Percentiles rank a stretch among this genome's conserved stretches.
These are phyloP conservation scores for Lavandula angustifolia DNA, from an alignment of 257 asterid genomes.

Conservation along the genomic window DNA sequence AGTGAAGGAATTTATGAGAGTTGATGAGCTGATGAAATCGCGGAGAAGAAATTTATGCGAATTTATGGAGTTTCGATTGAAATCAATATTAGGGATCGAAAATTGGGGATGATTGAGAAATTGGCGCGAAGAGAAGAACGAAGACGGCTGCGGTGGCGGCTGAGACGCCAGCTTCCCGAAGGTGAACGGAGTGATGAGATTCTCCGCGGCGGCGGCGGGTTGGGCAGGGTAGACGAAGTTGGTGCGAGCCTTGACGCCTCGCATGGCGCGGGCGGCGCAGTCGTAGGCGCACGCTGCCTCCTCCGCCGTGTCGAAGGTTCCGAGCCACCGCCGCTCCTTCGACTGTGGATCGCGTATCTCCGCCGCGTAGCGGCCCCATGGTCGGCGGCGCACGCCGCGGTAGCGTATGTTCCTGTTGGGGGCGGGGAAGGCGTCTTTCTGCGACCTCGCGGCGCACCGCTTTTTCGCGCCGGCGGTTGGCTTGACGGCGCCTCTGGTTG, in stretches of 20 bases:
- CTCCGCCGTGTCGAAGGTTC: constrained; percentile 92
- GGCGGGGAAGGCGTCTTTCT: constrained; percentile 40
- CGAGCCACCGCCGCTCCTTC: constrained; percentile 90
- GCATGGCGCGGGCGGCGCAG: constrained; percentile 94
- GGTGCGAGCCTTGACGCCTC: constrained; percentile 81
- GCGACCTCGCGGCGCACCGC: constrained; percentile 49
- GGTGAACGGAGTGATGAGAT: constrained; percentile 40
- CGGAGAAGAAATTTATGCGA: constrained; percentile 51
- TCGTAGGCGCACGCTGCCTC: constrained; percentile 96
- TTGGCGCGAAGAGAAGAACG: constrained; percentile 33
- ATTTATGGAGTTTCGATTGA: constrained; percentile 8
- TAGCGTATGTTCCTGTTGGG: constrained; percentile 47
- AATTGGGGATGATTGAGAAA: constrained; percentile 23
- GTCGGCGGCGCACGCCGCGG: constrained; percentile 95
- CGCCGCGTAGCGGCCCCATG: constrained; percentile 97
- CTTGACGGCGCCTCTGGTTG: constrained; percentile 34
- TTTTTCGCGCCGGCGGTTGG: constrained; percentile 38
- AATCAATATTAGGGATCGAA: constrained; percentile 41
- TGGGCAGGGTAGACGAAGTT: constrained; percentile 71
- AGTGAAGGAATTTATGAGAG: background rate
- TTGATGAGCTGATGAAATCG: constrained; percentile 40
- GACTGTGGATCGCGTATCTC: constrained; percentile 88
- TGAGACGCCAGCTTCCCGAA: constrained; percentile 27
- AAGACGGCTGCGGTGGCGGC: constrained; percentile 7
- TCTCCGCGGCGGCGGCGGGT: constrained; percentile 12